Evolutionary conservation across 2,329 filamentous ascomycete species (phyloP).

Genomic region (Hymenoscyphus repandus): DNA sequence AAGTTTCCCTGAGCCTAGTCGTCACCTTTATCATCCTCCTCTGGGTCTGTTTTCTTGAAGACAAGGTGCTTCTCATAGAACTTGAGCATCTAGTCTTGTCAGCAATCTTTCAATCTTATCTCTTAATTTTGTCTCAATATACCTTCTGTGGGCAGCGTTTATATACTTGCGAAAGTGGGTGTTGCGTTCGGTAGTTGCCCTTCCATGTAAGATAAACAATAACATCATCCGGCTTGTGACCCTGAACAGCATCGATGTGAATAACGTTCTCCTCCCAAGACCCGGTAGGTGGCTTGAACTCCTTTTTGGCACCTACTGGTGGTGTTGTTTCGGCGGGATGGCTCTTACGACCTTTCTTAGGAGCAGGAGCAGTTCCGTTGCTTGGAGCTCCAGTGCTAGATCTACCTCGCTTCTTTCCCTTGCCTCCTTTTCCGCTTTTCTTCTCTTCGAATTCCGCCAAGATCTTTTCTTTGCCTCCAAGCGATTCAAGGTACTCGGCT

Average conservation of each 20-base stretch:
- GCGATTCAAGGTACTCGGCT: constrained; percentile 54
- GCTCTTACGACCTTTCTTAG: constrained; percentile 27
- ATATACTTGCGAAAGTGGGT: constrained; percentile 63
- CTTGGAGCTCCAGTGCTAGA: constrained; percentile 33
- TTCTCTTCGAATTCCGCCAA: constrained; percentile 40
- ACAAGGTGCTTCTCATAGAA: constrained; percentile 45
- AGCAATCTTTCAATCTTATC: neutral
- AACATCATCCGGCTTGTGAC: constrained; percentile 51
- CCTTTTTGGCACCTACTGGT: constrained; percentile 38
- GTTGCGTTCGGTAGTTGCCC: constrained; percentile 67
- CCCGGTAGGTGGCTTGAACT: constrained; percentile 65
- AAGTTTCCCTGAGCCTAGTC: too few relatives aligned
- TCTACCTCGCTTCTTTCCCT: constrained; percentile 55
- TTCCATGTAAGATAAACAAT: constrained; percentile 71
- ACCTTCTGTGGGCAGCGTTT: constrained; percentile 76
- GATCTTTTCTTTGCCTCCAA: constrained; percentile 59
- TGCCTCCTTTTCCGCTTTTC: constrained; percentile 39
- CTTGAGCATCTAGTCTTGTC: neutral
- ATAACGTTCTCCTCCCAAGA: constrained; percentile 73
- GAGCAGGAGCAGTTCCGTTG: constrained; percentile 20
- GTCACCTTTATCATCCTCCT: neutral
- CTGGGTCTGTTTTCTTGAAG: constrained; percentile 5
- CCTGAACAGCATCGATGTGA: constrained; percentile 67
- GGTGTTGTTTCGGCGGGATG: constrained; percentile 45
- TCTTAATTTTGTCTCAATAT: constrained; percentile 15